Evolutionary conservation across 169 alveolate species (phyloP).

Genomic region (Plasmodium relictum): DNA sequence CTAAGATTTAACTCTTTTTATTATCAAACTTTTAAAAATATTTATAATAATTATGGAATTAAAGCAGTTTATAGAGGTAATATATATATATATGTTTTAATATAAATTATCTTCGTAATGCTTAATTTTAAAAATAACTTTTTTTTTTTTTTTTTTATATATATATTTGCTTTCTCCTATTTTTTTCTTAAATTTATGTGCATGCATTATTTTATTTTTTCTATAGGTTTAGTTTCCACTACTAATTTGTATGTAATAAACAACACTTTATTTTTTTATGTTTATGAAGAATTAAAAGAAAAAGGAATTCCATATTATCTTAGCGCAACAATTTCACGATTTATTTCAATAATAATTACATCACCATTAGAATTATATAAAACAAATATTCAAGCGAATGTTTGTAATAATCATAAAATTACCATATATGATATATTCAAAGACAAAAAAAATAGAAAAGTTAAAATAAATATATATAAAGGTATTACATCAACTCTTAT

Average conservation of each 20-base stretch:
- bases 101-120: background rate
- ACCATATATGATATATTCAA: slow-evolving; percentile 53
- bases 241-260: slow-evolving; percentile 64
- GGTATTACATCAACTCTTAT: slow-evolving; percentile 78
- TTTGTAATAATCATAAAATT: slow-evolving; percentile 61
- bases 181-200: background rate
- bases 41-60: slow-evolving; percentile 68
- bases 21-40: slow-evolving; percentile 64
- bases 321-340: slow-evolving; percentile 66
- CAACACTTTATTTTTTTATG: slow-evolving; percentile 69
- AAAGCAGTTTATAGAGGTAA: slow-evolving; percentile 72
- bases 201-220: background rate
- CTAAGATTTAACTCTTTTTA: slow-evolving; percentile 62
- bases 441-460: slow-evolving; percentile 55
- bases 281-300: slow-evolving; percentile 72
- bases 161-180: background rate
- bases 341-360: slow-evolving; percentile 63
- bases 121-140: too few relatives aligned
- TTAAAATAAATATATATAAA: slow-evolving; percentile 72
- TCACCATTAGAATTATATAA: slow-evolving; percentile 70
- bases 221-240: slow-evolving; percentile 55
- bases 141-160: background rate
- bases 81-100: background rate
- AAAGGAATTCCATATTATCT: slow-evolving; percentile 63
- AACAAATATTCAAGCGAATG: slow-evolving; percentile 77